Base-by-base conservation (phyloP, 2,329 filamentous ascomycete genomes). In the Ilyonectria destructans region DNA sequence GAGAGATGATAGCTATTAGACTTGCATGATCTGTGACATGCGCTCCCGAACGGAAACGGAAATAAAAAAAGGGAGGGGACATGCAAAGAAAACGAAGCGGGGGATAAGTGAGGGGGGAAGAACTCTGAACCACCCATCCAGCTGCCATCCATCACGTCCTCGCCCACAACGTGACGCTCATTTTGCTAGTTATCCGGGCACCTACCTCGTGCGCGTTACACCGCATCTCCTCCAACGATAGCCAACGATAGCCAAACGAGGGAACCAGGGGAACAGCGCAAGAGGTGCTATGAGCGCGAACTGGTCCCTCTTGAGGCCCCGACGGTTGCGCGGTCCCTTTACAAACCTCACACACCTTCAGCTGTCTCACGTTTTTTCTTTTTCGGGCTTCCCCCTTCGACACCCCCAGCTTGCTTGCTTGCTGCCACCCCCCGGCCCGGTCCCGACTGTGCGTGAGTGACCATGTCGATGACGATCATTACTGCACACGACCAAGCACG, bases 391-490 rank as follows among this genome's bases (percentile, higher is more conserved):
- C 21, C 46, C 8, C 31, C 49, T 49, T 26, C 23, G 23, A 51
- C 12, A 19, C 51, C 40, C 23, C 52, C n/a, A 45, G 26, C 45
- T 31, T 46, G 26, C 6, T 31, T 46, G 26, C 8, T 31, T 58
- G 40, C 59, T 61, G 29, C 56, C 40, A 26, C 21, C 49, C 40
- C 40, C 67, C 61, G 67, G 69, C 55, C 72, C 56, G 70, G 70
- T 68, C 55, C 69, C 64, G 58, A 69, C 48, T 45, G 43, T 52
- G 23, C 19, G 45, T 58, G 49, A 55, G 29, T 19, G 23, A 26
- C n/a, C 21, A 55, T 52, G 58, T 66, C 68, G 63, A 65, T 62
- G 73, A 71, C 63, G 73, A 75, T 75, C 73, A 65, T 67, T 75
- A 72, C 73, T 74, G 62, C 69, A 75, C 71, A 45, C 72, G 73